phyloP scores from a whole-genome alignment of 345 rosid genomes.

The Hibiscus trionum region DNA sequence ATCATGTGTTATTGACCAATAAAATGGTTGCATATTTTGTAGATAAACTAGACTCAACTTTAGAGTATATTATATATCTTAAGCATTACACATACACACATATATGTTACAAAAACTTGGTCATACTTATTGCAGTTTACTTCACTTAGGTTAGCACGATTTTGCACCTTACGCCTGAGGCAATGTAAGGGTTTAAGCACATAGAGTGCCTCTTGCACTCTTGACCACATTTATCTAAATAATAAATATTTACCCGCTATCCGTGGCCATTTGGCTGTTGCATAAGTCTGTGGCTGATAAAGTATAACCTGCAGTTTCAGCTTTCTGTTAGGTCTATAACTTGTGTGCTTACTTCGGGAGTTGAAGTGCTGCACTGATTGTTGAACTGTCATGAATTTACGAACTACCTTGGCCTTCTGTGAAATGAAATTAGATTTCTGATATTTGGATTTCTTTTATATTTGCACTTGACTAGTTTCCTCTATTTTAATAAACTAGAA shows the following conservation, averaged over 20 bases:
- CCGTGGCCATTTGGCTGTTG: conserved; percentile 2
- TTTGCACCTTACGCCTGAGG: too few species aligned
- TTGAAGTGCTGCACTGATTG: background rate
- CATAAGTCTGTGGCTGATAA: background rate
- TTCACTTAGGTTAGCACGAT: too few species aligned
- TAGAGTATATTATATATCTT: too few species aligned
- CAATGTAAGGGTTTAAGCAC: too few species aligned
- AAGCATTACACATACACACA: too few species aligned
- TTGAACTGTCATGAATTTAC: background rate
- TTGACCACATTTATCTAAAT: background rate
- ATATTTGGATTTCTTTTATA: conserved; percentile 24
- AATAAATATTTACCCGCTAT: background rate
- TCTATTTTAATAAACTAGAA: background rate
- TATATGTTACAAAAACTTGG: too few species aligned
- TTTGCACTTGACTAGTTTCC: background rate
- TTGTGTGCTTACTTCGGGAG: background rate
- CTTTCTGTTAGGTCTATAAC: background rate
- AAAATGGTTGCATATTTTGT: too few species aligned
- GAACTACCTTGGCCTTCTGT: background rate
- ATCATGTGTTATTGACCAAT: too few species aligned
- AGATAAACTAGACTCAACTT: too few species aligned
- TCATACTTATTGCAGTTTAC: too few species aligned
- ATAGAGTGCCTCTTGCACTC: too few species aligned
- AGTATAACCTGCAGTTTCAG: background rate
- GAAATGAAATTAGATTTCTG: background rate